Evolutionary conservation across 805 yeast species (phyloP).

Genomic region (Nakazawaea wickerhamii): DNA sequence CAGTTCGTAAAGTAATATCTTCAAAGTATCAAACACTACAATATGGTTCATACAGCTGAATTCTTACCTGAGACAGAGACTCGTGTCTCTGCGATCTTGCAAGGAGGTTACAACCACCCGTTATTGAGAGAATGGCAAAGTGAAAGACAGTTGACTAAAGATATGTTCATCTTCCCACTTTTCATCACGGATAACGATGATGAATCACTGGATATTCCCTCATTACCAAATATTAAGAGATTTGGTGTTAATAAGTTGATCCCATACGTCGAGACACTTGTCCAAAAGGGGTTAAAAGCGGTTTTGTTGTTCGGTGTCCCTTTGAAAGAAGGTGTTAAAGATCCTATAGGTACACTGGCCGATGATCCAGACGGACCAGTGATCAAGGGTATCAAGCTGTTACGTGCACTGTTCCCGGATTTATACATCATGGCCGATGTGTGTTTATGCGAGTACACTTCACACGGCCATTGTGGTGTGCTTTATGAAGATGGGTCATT

Average conservation of each 20-base stretch:
- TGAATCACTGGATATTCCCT: conserved; percentile 66
- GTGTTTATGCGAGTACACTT: conserved; percentile 93
- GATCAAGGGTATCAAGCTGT: conserved; percentile 64
- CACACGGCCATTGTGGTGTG: conserved; percentile 97
- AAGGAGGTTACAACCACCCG: conserved; percentile 94
- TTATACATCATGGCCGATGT: conserved; percentile 90
- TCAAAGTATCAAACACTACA: background rate
- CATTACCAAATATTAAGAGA: conserved; percentile 85
- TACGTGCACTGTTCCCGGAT: conserved; percentile 67
- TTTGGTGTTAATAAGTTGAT: conserved; percentile 77
- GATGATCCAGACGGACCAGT: conserved; percentile 98
- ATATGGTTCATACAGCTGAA: conserved; percentile 65
- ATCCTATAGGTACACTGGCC: conserved; percentile 79
- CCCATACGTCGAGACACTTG: conserved; percentile 64
- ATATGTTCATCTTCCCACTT: conserved; percentile 88
- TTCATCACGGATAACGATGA: conserved; percentile 79
- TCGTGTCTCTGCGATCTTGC: conserved; percentile 67
- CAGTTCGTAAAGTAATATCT: background rate
- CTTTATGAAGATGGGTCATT: conserved; percentile 82
- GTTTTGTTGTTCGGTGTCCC: conserved; percentile 94
- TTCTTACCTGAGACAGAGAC: conserved; percentile 56
- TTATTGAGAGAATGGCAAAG: conserved; percentile 87
- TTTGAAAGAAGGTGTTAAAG: conserved; percentile 68
- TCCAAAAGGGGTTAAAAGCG: conserved; percentile 75
- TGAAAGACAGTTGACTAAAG: conserved; percentile 76